A percentile compares a stretch with the other conserved stretches of the same genome.
Conservation (phyloP, 1,284 basidiomycete species). For the Coniferiporia weirii region DNA sequence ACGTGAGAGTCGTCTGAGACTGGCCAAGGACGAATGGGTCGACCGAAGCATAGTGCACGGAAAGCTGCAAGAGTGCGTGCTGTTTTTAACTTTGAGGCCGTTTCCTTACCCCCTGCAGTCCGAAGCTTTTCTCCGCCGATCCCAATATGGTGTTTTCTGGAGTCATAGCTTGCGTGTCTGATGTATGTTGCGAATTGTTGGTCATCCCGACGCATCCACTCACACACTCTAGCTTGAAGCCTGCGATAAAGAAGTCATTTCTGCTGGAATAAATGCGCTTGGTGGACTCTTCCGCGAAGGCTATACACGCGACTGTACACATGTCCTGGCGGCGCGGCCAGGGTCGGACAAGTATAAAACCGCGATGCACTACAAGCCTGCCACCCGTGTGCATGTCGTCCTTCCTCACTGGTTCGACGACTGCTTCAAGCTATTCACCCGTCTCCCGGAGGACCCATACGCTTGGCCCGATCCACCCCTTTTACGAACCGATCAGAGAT, state of each 20-base stretch:
- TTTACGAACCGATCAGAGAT: conserved; percentile 30
- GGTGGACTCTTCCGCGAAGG: conserved; percentile 78
- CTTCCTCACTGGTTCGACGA: conserved; percentile 86
- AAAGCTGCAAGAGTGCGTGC: conserved; percentile 50
- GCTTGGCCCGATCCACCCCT: conserved; percentile 67
- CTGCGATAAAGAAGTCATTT: conserved; percentile 68
- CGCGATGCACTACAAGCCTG: conserved; percentile 51
- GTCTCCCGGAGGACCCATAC: conserved; percentile 56
- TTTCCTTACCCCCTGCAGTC: conserved; percentile 27
- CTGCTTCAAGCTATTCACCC: conserved; percentile 56
- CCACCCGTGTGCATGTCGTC: conserved; percentile 54
- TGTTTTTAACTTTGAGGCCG: not conserved
- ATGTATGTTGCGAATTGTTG: conserved; percentile 36
- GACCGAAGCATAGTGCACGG: conserved; percentile 57
- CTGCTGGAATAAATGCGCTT: conserved; percentile 65
- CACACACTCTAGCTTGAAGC: conserved; percentile 41
- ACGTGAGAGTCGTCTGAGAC: not conserved
- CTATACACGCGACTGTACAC: conserved; percentile 80
- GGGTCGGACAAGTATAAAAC: conserved; percentile 55
- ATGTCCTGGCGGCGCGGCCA: conserved; percentile 62
- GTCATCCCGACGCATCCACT: not conserved
- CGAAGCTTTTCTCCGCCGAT: conserved; percentile 68
- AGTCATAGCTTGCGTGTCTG: conserved; percentile 62
- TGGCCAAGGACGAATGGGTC: conserved; percentile 56
- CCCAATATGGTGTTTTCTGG: conserved; percentile 79